These are phyloP conservation scores for Zygosaccharomyces sapae DNA, from an alignment of 1,139 yeast genomes.

Conservation along the genomic window DNA sequence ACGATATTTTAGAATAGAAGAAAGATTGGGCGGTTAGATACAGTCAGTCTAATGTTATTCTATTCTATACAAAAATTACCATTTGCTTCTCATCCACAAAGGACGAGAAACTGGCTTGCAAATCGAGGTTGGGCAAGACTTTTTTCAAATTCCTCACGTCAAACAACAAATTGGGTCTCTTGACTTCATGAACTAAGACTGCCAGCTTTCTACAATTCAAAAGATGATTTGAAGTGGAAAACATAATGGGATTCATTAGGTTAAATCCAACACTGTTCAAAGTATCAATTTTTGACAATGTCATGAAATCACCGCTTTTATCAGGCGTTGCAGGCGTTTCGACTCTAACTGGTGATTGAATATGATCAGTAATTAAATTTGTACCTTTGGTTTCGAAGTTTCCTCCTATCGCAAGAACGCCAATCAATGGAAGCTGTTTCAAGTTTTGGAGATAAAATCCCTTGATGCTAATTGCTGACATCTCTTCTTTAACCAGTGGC, in stretches of 20 bases:
- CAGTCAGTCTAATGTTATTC: too few species aligned
- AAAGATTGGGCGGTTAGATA: too few species aligned
- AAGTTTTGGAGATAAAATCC: constrained; percentile 25
- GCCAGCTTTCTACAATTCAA: constrained; percentile 14
- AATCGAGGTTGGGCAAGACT: constrained; percentile 18
- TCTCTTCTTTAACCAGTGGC: constrained; percentile 14
- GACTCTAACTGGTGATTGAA: neutral
- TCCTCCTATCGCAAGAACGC: neutral
- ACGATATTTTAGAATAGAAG: too few species aligned
- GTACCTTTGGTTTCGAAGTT: neutral
- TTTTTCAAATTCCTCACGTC: constrained; percentile 21
- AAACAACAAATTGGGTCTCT: constrained; percentile 14
- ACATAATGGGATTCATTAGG: constrained; percentile 21
- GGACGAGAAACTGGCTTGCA: constrained; percentile 22
- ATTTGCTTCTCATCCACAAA: constrained; percentile 25
- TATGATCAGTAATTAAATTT: neutral
- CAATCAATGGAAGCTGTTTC: constrained; percentile 2
- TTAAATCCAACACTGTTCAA: constrained; percentile 7
- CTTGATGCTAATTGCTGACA: constrained; percentile 21
- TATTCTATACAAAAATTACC: constrained; percentile 18
- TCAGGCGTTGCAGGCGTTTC: neutral
- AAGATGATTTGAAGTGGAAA: constrained; percentile 29
- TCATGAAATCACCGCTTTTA: constrained; percentile 6
- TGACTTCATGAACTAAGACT: constrained; percentile 5
- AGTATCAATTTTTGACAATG: neutral